Conservation (phyloP, 345 rosid species). For the Ceriops decandra region DNA sequence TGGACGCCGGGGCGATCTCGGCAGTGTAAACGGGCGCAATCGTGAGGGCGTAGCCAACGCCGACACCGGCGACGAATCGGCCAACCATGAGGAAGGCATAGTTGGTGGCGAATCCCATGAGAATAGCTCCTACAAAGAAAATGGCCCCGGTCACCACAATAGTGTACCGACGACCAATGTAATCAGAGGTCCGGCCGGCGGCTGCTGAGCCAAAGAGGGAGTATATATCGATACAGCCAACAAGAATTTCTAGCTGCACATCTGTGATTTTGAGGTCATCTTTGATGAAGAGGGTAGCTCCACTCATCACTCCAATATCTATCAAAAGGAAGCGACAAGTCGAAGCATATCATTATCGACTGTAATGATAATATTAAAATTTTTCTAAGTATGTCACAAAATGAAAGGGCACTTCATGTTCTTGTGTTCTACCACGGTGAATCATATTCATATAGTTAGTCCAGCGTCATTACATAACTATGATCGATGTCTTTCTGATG, state of each 20-base stretch:
- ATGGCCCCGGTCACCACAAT: constrained; percentile 74
- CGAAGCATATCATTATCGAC: neutral
- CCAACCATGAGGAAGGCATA: constrained; percentile 89
- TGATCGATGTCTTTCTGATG: too few relatives aligned
- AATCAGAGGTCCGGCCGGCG: constrained; percentile 83
- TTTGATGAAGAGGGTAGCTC: constrained; percentile 54
- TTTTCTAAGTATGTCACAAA: too few relatives aligned
- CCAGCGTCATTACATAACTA: too few relatives aligned
- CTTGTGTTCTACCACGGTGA: too few relatives aligned
- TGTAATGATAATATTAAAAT: too few relatives aligned
- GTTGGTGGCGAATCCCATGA: constrained; percentile 80
- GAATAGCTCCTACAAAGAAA: constrained; percentile 77
- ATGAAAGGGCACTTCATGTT: too few relatives aligned
- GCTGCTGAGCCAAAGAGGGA: constrained; percentile 67
- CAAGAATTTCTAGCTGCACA: constrained; percentile 46
- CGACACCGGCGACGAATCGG: constrained; percentile 87
- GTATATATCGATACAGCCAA: constrained; percentile 59
- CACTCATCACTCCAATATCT: constrained; percentile 93
- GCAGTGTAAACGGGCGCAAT: constrained; percentile 92
- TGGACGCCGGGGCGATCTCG: constrained; percentile 79
- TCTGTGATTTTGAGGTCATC: constrained; percentile 44
- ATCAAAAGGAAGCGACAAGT: neutral
- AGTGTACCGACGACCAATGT: constrained; percentile 91
- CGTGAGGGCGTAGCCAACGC: constrained; percentile 89
- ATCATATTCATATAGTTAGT: too few relatives aligned